phyloP scores from a whole-genome alignment of 129 eudicot species.

The Helichrysum umbraculigerum region DNA sequence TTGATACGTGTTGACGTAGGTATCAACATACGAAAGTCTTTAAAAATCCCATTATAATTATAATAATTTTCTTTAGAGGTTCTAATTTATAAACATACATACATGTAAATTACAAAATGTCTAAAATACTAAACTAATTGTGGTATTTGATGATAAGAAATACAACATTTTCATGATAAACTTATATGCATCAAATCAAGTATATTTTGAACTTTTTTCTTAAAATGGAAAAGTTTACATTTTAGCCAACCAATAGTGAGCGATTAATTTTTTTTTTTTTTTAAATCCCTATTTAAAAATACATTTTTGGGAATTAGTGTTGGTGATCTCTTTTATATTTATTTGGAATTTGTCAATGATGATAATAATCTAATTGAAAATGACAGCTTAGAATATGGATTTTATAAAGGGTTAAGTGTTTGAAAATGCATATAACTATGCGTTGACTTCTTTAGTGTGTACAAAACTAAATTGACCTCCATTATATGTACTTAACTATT shows the following conservation, averaged over 20 bases:
- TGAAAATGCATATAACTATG: too few species aligned
- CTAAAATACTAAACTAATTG: not conserved
- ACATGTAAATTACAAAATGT: too few species aligned
- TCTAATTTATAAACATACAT: not conserved
- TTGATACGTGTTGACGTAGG: slow-evolving; percentile 31
- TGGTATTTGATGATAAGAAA: not conserved
- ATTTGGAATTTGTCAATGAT: slow-evolving; percentile 33
- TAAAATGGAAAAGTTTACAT: slow-evolving; percentile 2
- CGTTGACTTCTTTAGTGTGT: too few species aligned
- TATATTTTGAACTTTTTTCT: not conserved
- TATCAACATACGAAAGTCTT: not conserved
- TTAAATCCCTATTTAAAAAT: not conserved
- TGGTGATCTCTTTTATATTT: slow-evolving; percentile 17
- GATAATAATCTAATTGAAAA: slow-evolving; percentile 34
- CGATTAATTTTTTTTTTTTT: not conserved
- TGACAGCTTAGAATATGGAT: slow-evolving; percentile 10
- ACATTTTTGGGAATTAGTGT: slow-evolving; percentile 34
- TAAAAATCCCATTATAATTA: not conserved
- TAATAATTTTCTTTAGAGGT: not conserved
- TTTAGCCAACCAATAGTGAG: not conserved
- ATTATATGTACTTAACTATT: too few species aligned
- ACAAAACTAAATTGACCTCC: too few species aligned
- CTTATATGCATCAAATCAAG: slow-evolving; percentile 1
- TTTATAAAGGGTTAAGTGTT: too few species aligned
- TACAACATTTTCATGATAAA: not conserved